Percentiles rank a stretch among this genome's conserved stretches.
phyloP scores from a whole-genome alignment of 805 yeast species.

The Nakazawaea pomicola region DNA sequence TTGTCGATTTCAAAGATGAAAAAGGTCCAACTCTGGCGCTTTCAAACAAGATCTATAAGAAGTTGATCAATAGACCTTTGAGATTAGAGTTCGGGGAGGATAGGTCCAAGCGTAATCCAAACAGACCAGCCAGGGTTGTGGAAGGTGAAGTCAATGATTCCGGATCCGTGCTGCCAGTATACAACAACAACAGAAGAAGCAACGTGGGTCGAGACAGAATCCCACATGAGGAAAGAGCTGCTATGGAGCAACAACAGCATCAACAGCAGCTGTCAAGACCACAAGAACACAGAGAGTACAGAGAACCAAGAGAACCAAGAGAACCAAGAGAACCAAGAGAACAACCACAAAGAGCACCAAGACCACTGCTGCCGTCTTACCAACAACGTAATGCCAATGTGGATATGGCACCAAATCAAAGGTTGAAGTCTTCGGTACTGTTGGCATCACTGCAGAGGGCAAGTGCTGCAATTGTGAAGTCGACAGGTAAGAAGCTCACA shows the following conservation, averaged over 20 bases:
- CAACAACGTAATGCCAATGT: constrained; percentile 12
- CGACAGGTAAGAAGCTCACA: constrained; percentile 81
- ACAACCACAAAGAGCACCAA: constrained; percentile 15
- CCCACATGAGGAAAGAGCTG: constrained; percentile 12
- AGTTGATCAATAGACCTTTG: constrained; percentile 66
- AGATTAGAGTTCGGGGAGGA: constrained; percentile 95
- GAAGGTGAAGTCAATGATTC: constrained; percentile 16
- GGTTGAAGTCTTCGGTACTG: constrained; percentile 77
- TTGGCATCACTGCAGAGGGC: constrained; percentile 86
- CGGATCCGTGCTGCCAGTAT: too few relatives aligned
- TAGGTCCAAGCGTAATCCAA: constrained; percentile 72
- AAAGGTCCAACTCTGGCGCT: constrained; percentile 82
- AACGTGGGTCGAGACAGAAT: constrained; percentile 16
- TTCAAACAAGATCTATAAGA: constrained; percentile 61
- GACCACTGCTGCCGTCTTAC: constrained; percentile 14
- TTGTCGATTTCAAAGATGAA: constrained; percentile 78
- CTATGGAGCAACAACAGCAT: constrained; percentile 4
- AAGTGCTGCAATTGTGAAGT: constrained; percentile 81
- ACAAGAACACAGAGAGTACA: too few relatives aligned
- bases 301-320: too few relatives aligned
- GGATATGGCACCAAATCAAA: constrained; percentile 29
- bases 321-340: too few relatives aligned
- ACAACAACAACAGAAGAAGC: too few relatives aligned
- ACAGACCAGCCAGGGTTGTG: constrained; percentile 22
- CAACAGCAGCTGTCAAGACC: too few relatives aligned